These are phyloP conservation scores for Hypomontagnella monticulosa DNA, from an alignment of 495 filamentous ascomycete genomes.

Conservation along the genomic window DNA sequence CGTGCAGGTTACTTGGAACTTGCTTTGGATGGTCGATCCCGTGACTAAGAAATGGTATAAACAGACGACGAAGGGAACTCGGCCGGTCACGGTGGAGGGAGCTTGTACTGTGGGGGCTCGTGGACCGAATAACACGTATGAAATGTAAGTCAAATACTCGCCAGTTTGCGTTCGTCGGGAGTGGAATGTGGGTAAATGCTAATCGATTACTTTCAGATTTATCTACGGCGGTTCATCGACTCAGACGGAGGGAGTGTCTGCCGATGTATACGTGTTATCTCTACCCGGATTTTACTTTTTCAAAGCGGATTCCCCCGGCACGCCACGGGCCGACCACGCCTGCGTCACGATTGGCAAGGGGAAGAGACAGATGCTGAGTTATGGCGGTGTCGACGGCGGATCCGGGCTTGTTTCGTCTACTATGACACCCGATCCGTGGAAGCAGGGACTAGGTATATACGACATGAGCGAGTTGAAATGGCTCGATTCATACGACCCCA, in stretches of 20 bases:
- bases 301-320: conserved; percentile 35
- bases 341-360: conserved; percentile 51
- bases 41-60: conserved; percentile 45
- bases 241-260: conserved; percentile 18
- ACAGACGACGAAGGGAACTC: conserved; percentile 46
- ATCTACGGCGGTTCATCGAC: conserved; percentile 47
- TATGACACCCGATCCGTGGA: conserved; percentile 50
- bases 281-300: conserved; percentile 60
- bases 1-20: conserved; percentile 35
- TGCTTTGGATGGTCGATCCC: conserved; percentile 51
- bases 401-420: conserved; percentile 26
- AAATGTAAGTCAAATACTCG: conserved; percentile 36
- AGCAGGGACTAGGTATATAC: conserved; percentile 52
- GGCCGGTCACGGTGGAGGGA: conserved; percentile 27
- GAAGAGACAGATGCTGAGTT: conserved; percentile 53
- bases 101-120: conserved; percentile 46
- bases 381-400: conserved; percentile 47
- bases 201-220: conserved; percentile 41
- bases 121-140: conserved; percentile 49
- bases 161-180: neutral
- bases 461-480: conserved; percentile 54
- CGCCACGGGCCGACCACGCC: conserved; percentile 41
- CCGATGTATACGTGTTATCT: conserved; percentile 53
- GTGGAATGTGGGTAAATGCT: conserved; percentile 1
- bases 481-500: conserved; percentile 47